Evolutionary conservation across 768 basidiomycete genomes (phyloP), one percentile per base, ranked within the genome.

Genomic region (Ramaria sp.): DNA sequence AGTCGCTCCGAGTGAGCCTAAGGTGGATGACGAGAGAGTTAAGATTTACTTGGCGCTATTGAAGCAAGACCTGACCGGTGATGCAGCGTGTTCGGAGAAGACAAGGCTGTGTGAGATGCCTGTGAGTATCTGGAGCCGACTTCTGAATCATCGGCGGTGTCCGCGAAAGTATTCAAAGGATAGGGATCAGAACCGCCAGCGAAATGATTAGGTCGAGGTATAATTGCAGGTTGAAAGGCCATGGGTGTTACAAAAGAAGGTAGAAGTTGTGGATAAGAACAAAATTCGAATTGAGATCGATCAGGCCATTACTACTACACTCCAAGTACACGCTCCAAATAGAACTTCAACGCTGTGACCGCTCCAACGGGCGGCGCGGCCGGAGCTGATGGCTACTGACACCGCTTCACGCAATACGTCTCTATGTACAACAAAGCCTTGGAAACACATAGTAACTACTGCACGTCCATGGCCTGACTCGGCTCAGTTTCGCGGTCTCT

Each of bases 401-500:
- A 37, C 34, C 34, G 34, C 34, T 10, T 37, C 34, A 61, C 51
- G 53, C 54, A 38, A 33, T 55, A 15, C 6, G 30, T 48, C 22
- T 48, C 12, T 6, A 30, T 19, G 27, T 17, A 43, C n/a, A 43
- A 43, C 42, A 19, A 43, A n/a, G 4, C 7, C 17, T 41, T 13
- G 2, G 13, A 41, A 22, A 17, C 7, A 37, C 2, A 37, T 43
- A 17, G 2, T 19, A 19, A n/a, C 17, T 22, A 43, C 42, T 12
- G 42, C 53, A 43, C 47, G 58, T 78, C 61, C 67, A 37, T 37
- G 9, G 17, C 10, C 11, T 42, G 39, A 20, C 31, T 24, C 31
- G 37, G 9, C 51, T 52, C 51, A n/a, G 24, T 19, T 7, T 34
- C 19, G 7, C 10, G 6, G 4, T 51, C 51, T 33, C 34, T 34